Conservation (phyloP, 768 basidiomycete genomes). For the Macrocybe gigantea region DNA sequence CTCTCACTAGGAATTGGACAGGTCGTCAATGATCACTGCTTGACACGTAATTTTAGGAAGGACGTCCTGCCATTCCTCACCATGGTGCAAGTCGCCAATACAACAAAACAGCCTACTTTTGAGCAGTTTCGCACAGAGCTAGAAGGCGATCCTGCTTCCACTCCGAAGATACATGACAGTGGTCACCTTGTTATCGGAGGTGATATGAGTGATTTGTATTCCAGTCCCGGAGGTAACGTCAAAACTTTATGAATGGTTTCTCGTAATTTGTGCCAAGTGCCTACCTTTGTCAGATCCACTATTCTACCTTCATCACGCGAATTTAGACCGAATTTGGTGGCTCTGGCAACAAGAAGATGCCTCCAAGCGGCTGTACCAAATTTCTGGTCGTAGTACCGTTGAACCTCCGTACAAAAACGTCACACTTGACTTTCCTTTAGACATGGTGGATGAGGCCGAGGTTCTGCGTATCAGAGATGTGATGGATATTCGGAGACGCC, state of each 20-base stretch:
- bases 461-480: slow-evolving; percentile 4
- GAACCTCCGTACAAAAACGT: slow-evolving; percentile 1
- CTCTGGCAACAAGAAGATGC: slow-evolving; percentile 14
- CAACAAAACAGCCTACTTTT: slow-evolving; percentile 19
- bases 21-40: slow-evolving; percentile 22
- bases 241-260: neutral
- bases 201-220: slow-evolving; percentile 26
- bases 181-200: slow-evolving; percentile 31
- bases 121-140: slow-evolving; percentile 29
- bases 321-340: slow-evolving; percentile 18
- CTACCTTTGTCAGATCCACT: slow-evolving; percentile 12
- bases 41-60: slow-evolving; percentile 26
- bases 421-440: neutral
- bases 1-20: slow-evolving; percentile 29
- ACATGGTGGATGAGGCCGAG: slow-evolving; percentile 3
- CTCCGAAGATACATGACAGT: slow-evolving; percentile 24
- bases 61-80: slow-evolving; percentile 12
- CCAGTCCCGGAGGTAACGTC: slow-evolving; percentile 31
- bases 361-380: slow-evolving; percentile 8
- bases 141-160: slow-evolving; percentile 25
- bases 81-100: slow-evolving; percentile 13
- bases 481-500: slow-evolving; percentile 2
- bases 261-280: neutral
- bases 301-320: slow-evolving; percentile 19
- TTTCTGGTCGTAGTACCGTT: slow-evolving; percentile 10